Conservation (phyloP, 2,329 filamentous ascomycete species). For the Aureobasidium sp. region DNA sequence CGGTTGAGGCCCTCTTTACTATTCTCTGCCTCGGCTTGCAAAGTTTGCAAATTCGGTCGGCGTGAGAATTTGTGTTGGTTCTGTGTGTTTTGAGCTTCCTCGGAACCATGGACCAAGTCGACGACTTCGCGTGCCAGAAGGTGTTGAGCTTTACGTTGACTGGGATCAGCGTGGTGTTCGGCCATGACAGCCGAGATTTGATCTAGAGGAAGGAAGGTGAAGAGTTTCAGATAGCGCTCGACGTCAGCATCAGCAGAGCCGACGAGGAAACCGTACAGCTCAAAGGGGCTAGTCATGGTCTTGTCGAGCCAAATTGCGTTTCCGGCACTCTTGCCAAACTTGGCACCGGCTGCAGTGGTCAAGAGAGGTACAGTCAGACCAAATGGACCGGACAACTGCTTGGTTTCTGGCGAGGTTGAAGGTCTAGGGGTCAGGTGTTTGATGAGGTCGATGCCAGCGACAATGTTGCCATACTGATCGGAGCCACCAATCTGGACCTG, state of each 20-base stretch:
- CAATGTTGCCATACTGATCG: conserved; percentile 94
- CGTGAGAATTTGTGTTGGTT: conserved; percentile 35
- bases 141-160: conserved; percentile 72
- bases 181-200: conserved; percentile 61
- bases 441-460: conserved; percentile 77
- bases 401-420: conserved; percentile 39
- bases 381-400: conserved; percentile 46
- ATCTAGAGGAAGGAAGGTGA: conserved; percentile 73
- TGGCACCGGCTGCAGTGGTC: conserved; percentile 74
- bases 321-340: conserved; percentile 90
- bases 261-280: conserved; percentile 85
- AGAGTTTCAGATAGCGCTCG: conserved; percentile 71
- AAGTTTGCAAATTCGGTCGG: neutral
- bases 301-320: conserved; percentile 90
- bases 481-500: conserved; percentile 90
- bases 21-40: neutral
- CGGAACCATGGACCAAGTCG: conserved; percentile 63
- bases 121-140: conserved; percentile 73
- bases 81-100: conserved; percentile 55
- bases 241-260: conserved; percentile 73
- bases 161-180: conserved; percentile 57
- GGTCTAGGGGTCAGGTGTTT: conserved; percentile 48
- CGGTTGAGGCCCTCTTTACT: neutral
- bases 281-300: conserved; percentile 70
- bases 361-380: conserved; percentile 88